These are phyloP conservation scores for Rugosomyces carneus DNA, from an alignment of 1,284 basidiomycete species.

Conservation along the genomic window DNA sequence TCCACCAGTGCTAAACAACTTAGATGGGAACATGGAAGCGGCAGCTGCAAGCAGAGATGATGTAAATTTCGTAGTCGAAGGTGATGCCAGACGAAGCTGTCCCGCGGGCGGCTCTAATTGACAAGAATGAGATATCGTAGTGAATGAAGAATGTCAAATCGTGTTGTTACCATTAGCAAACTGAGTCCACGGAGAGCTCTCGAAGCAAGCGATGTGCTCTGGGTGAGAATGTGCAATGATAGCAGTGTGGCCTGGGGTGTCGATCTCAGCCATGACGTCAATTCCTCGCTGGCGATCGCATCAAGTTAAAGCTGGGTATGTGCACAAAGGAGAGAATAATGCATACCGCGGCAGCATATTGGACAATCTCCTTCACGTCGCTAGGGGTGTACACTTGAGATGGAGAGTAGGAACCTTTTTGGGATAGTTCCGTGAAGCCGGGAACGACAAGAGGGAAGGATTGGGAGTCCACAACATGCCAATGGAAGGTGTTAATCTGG, in stretches of 20 bases:
- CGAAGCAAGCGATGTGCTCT: conserved; percentile 69
- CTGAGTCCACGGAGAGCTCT: conserved; percentile 54
- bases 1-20: conserved; percentile 73
- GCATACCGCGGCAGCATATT: conserved; percentile 68
- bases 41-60: conserved; percentile 28
- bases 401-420: conserved; percentile 65
- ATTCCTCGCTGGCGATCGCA: conserved; percentile 57
- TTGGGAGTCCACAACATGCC: conserved; percentile 75
- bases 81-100: conserved; percentile 66
- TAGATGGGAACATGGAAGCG: conserved; percentile 47
- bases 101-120: conserved; percentile 70
- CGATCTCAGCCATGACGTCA: conserved; percentile 69
- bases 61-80: conserved; percentile 33
- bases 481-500: conserved; percentile 70
- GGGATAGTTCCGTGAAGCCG: conserved; percentile 55
- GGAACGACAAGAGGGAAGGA: conserved; percentile 71
- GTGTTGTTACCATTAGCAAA: conserved; percentile 50
- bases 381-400: conserved; percentile 49
- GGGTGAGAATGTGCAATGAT: conserved; percentile 61
- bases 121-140: neutral
- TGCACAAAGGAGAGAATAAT: neutral
- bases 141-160: neutral
- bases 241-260: conserved; percentile 80
- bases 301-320: conserved; percentile 3
- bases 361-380: conserved; percentile 60